Evolutionary conservation across 2,329 filamentous ascomycete species (phyloP).

Genomic region (Neofusicoccum ribis): DNA sequence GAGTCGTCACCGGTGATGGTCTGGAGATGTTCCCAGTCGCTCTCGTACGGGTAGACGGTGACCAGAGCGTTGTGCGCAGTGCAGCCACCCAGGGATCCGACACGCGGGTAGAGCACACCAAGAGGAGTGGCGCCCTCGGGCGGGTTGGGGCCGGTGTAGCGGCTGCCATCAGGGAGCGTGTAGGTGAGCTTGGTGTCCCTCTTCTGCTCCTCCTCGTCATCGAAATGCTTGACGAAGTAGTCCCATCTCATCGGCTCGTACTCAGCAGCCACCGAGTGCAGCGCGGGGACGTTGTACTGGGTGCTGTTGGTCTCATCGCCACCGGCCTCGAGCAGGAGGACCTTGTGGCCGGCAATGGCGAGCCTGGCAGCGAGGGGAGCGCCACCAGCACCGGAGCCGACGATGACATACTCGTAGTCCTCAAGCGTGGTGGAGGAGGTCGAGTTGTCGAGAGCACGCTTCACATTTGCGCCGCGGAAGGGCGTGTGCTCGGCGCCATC

Average conservation of each 20-base stretch:
- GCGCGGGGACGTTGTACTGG: constrained; percentile 55
- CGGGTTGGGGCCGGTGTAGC: constrained; percentile 56
- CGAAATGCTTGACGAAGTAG: constrained; percentile 65
- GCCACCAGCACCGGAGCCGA: constrained; percentile 62
- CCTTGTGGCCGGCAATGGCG: constrained; percentile 60
- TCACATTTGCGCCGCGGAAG: constrained; percentile 24
- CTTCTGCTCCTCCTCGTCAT: constrained; percentile 53
- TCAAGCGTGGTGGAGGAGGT: constrained; percentile 18
- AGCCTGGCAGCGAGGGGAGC: constrained; percentile 60
- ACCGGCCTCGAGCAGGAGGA: constrained; percentile 62
- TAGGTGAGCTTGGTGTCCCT: constrained; percentile 63
- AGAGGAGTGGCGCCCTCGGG: constrained; percentile 53
- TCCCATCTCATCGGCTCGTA: constrained; percentile 61
- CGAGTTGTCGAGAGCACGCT: constrained; percentile 23
- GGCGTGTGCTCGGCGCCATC: constrained; percentile 28
- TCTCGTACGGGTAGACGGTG: constrained; percentile 58
- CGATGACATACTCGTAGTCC: constrained; percentile 62
- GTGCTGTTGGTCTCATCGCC: constrained; percentile 53
- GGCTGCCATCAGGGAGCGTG: constrained; percentile 49
- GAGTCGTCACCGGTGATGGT: constrained; percentile 60
- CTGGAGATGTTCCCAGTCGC: constrained; percentile 61
- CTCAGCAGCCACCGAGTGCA: constrained; percentile 56
- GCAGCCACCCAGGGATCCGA: constrained; percentile 59
- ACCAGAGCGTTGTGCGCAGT: constrained; percentile 64
- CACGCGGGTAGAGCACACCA: constrained; percentile 60